phyloP scores from a whole-genome alignment of 345 rosid genomes.

The Camelina sativa region DNA sequence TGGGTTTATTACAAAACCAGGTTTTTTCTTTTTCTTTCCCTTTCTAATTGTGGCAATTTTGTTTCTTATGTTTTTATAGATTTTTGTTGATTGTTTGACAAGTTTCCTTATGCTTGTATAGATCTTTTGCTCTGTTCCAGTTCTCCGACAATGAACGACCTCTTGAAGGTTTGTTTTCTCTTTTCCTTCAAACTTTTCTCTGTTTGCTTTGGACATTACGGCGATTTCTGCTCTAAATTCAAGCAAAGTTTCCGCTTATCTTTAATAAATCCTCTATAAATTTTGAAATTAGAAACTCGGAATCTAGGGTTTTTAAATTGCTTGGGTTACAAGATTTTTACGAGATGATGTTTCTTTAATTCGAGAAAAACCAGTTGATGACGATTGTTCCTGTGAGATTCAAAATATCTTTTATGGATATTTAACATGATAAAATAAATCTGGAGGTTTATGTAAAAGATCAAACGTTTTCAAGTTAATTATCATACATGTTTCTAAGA shows the following conservation, averaged over 20 bases:
- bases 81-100: conserved; percentile 39
- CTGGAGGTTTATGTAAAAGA: conserved; percentile 11
- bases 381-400: background rate
- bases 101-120: conserved; percentile 40
- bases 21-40: conserved; percentile 32
- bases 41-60: conserved; percentile 6
- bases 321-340: conserved; percentile 29
- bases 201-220: conserved; percentile 15
- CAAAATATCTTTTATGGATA: too few species aligned
- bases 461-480: background rate
- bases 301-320: conserved; percentile 10
- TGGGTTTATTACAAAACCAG: conserved; percentile 44
- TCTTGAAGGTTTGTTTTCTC: conserved; percentile 57
- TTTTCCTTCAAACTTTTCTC: background rate
- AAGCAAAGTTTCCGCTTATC: background rate
- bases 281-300: conserved; percentile 8
- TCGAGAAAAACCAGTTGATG: background rate
- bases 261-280: background rate
- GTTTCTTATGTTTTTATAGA: background rate
- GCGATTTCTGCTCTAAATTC: background rate
- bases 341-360: background rate
- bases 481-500: too few species aligned
- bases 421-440: background rate
- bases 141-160: conserved; percentile 76
- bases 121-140: conserved; percentile 30